A percentile compares a stretch with the other conserved stretches of the same genome.
These are phyloP conservation scores for Ceratonia siliqua DNA, from an alignment of 306 rosid genomes.

Conservation along the genomic window DNA sequence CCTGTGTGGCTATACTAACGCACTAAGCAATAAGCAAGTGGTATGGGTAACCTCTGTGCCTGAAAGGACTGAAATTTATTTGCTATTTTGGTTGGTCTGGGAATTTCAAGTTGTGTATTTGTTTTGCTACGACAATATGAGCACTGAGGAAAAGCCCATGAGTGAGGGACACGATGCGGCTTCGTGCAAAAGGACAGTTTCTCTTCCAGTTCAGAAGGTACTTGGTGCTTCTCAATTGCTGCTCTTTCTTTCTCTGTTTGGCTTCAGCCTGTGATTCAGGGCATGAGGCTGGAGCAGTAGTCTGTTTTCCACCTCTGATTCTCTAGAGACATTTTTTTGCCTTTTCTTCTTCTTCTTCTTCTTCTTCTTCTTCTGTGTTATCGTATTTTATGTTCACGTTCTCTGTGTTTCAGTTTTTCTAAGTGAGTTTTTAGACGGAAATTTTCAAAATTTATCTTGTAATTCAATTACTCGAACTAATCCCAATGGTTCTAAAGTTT, in stretches of 20 bases:
- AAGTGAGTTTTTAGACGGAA: background rate
- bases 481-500: constrained; percentile 1
- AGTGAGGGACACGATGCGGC: constrained; percentile 28
- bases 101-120: constrained; percentile 28
- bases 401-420: constrained; percentile 10
- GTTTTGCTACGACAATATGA: constrained; percentile 42
- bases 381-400: background rate
- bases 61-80: constrained; percentile 27
- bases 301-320: background rate
- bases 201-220: constrained; percentile 58
- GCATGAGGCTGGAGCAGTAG: background rate
- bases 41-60: constrained; percentile 12
- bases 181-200: constrained; percentile 46
- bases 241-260: background rate
- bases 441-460: background rate
- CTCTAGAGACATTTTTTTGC: background rate
- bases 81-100: background rate
- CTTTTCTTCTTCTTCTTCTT: background rate
- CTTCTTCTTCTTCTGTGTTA: background rate
- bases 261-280: constrained; percentile 11
- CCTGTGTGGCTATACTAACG: background rate
- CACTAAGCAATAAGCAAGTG: constrained; percentile 15
- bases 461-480: background rate
- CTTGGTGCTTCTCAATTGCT: background rate
- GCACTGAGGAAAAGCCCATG: constrained; percentile 46